Base-by-base conservation (phyloP, 371 early-diverging fungal species). In the Polyrhizophydium stewartii region DNA sequence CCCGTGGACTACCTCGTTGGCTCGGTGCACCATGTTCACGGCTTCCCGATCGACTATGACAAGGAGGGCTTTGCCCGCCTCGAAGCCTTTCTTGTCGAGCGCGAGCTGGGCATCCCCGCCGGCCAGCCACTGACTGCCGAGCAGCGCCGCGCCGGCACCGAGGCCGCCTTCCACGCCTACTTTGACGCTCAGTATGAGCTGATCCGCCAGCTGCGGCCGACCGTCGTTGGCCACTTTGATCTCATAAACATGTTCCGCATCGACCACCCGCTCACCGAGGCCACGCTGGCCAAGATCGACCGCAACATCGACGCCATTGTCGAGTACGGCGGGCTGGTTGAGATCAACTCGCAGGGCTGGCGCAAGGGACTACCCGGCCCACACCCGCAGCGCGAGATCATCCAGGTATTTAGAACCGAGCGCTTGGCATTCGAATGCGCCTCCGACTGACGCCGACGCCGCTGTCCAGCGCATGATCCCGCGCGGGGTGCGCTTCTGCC, bases 161-260 rank as follows among this genome's bases (percentile, higher is more conserved):
- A 79, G 60, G 57, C 51, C 24, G 33, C 93, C 61, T 95, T 88
- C 67, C 69, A 61, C 30, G 78, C 74, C 0, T 97, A 96, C 66
- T 97, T 93, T 84, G 91, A 97, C 68, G 84, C 83, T 28, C 98
- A 97, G 70, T 87, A 75, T 49, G 76, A 75, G 24, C 81, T 96
- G 86, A 64, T 97, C 1, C 70, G 71, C 28, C 65, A 86, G 1
- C 70, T 73, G 33, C 58, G 85, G 58, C 96, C 98, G 5, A 82
- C 82, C 28, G 88, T 96, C 0, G 81, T 97, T 2, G 97, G 94
- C 0, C 98, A 97, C 72, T 92, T 97, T 73, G 98, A 97, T 72
- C 75, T 96, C 50, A 83, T 95, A 7, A 82, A 93, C 17, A 85
- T 94, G 40, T 96, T 89, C 76, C 83, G 87, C 28, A 82, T 78